phyloP scores from a whole-genome alignment of 352 stramenopile genomes.

The Globisporangium canariense region DNA sequence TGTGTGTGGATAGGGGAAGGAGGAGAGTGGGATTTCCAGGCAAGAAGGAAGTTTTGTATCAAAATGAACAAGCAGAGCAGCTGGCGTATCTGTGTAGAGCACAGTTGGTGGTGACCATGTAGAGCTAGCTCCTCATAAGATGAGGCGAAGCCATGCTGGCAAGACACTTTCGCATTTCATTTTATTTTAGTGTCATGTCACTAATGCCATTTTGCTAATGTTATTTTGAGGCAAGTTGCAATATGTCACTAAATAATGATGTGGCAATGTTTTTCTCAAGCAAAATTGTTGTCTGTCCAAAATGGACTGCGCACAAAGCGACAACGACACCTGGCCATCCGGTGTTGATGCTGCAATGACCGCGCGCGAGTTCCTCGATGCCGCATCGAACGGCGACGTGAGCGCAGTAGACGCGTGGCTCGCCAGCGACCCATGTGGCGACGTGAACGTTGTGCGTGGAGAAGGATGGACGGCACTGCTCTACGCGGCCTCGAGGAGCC shows the following conservation, averaged over 20 bases:
- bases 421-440: constrained; percentile 2
- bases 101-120: too few relatives aligned
- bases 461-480: constrained; percentile 73
- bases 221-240: not conserved
- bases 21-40: not conserved
- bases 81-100: not conserved
- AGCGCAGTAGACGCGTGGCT: constrained; percentile 41
- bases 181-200: not conserved
- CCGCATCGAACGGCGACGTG: constrained; percentile 40
- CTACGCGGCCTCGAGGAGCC: constrained; percentile 52
- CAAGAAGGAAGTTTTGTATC: not conserved
- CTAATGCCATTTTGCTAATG: not conserved
- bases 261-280: not conserved
- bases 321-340: not conserved
- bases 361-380: constrained; percentile 44
- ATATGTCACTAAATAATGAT: not conserved
- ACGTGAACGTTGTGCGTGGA: constrained; percentile 56
- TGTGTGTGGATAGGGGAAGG: not conserved
- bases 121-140: not conserved
- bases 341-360: not conserved
- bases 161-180: not conserved
- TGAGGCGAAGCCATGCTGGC: not conserved
- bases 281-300: not conserved
- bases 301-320: not conserved
- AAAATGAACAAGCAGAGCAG: not conserved